These are phyloP conservation scores for Cystofilobasidium ferigula DNA, from an alignment of 768 basidiomycete species.

Conservation along the genomic window DNA sequence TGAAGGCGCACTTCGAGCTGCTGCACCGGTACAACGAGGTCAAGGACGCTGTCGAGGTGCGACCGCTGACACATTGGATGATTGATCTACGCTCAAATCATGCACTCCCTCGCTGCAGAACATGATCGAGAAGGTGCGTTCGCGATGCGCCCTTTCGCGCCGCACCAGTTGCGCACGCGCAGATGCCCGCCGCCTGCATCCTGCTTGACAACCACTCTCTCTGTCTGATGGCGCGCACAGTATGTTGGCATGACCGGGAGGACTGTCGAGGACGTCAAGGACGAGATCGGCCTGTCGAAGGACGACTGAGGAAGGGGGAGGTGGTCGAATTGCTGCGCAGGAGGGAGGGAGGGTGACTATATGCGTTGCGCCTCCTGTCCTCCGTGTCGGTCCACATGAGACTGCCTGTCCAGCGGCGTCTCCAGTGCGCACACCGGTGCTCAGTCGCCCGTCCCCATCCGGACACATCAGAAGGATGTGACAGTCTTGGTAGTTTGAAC, in stretches of 20 bases:
- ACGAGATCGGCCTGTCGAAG: neutral
- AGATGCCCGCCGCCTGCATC: no score
- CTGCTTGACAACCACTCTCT: no score
- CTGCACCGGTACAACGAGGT: conserved; percentile 19
- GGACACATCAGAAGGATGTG: no score
- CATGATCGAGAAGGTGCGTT: neutral
- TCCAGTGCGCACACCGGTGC: no score
- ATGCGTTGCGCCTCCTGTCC: no score
- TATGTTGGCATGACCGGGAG: neutral
- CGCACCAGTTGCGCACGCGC: neutral
- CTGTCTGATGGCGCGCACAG: neutral
- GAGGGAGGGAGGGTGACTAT: no score
- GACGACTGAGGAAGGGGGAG: neutral
- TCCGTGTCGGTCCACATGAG: no score
- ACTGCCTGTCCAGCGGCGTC: no score
- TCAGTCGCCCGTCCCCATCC: no score
- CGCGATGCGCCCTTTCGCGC: neutral
- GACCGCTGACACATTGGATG: neutral
- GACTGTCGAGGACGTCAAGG: conserved; percentile 2
- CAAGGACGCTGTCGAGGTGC: conserved; percentile 19
- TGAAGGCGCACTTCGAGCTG: conserved; percentile 4
- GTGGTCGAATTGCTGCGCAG: no score
- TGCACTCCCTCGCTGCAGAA: neutral
- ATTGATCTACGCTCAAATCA: neutral
- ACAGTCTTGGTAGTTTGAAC: no score